Conservation (phyloP, 2,329 filamentous ascomycete species). For the Fusarium bulbicola region DNA sequence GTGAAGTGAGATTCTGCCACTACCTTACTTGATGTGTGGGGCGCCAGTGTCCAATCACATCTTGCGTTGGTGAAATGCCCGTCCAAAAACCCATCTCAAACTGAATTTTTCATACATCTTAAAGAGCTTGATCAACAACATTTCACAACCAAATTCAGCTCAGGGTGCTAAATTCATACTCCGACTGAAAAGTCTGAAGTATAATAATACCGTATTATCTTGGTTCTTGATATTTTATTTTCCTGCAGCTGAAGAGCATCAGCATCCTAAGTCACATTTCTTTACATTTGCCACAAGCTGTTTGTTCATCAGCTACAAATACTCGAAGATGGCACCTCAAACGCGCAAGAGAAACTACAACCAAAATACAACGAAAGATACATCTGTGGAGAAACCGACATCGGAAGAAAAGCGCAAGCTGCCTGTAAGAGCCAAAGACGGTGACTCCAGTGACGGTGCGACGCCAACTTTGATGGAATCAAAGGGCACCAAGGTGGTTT, state of each 20-base stretch:
- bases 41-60: slow-evolving; percentile 34
- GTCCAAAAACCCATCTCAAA: slow-evolving; percentile 31
- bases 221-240: neutral
- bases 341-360: slow-evolving; percentile 46
- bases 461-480: slow-evolving; percentile 11
- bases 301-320: slow-evolving; percentile 6
- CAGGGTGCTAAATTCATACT: neutral
- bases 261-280: neutral
- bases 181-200: neutral
- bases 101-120: slow-evolving; percentile 28
- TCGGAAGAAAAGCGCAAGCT: slow-evolving; percentile 43
- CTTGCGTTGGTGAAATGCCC: slow-evolving; percentile 10
- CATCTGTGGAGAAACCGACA: slow-evolving; percentile 3
- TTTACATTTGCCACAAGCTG: neutral
- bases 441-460: slow-evolving; percentile 22
- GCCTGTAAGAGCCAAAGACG: slow-evolving; percentile 48
- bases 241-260: neutral
- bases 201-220: no score
- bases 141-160: slow-evolving; percentile 6
- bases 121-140: slow-evolving; percentile 27
- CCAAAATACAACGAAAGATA: slow-evolving; percentile 27
- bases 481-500: slow-evolving; percentile 46
- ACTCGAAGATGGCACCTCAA: slow-evolving; percentile 37
- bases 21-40: neutral
- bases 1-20: slow-evolving; percentile 25